Evolutionary conservation across 2,329 filamentous ascomycete species (phyloP).

Genomic region (Neopestalotiopsis rosae): DNA sequence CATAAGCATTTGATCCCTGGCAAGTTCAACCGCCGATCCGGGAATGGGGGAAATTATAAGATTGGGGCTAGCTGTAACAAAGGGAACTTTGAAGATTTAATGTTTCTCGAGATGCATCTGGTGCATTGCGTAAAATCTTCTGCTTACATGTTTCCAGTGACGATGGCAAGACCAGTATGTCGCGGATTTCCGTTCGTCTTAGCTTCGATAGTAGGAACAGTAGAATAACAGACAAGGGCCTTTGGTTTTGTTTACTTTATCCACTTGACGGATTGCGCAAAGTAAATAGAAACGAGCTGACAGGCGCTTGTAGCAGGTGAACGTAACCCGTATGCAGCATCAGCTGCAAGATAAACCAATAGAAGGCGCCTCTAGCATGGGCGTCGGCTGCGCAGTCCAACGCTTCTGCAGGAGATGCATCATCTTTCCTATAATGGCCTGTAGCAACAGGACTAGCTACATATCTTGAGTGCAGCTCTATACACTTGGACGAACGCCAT

Average conservation of each 20-base stretch:
- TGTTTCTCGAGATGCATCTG: not conserved
- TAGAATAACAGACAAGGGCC: not conserved
- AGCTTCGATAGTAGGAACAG: no score
- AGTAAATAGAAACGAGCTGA: conserved; percentile 13
- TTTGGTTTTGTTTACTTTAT: not conserved
- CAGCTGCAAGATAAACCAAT: conserved; percentile 15
- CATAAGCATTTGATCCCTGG: not conserved
- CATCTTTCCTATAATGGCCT: conserved; percentile 5
- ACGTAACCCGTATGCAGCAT: not conserved
- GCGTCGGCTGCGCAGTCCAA: not conserved
- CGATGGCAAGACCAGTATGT: not conserved
- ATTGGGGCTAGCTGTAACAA: not conserved
- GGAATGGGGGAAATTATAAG: not conserved
- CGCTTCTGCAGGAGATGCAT: conserved; percentile 7
- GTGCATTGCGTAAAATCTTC: not conserved
- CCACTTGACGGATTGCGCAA: not conserved
- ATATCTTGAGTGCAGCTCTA: conserved; percentile 15
- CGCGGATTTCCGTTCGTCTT: not conserved
- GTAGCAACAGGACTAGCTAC: conserved; percentile 17
- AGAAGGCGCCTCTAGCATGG: not conserved
- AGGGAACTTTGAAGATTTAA: not conserved
- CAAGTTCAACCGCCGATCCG: not conserved
- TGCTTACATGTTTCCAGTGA: not conserved
- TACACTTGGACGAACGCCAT: conserved; percentile 17
- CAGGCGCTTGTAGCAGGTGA: conserved; percentile 6